Base-by-base conservation (phyloP, 1,284 basidiomycete species). In the Tausonia pullulans region DNA sequence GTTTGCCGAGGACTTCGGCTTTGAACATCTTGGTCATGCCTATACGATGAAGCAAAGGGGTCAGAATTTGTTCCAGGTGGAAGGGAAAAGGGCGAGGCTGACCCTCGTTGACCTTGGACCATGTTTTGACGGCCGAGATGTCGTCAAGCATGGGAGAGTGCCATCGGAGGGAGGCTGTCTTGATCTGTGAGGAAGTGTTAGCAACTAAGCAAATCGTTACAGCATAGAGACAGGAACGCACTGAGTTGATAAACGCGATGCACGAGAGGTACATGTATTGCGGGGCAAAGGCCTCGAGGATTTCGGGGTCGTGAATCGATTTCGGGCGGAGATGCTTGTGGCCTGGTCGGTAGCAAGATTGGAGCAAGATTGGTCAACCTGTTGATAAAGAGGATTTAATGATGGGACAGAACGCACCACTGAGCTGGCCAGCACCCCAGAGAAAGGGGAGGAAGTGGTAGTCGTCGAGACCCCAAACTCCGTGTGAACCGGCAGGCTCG, bases 141-240 rank as follows among this genome's bases (percentile, higher is more conserved):
- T 98, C 95, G 73, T 98, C 92, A 10, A 98, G 82, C 95, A 98
- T 98, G 0, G 95, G 96, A 0, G 92, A 97, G 77, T 98, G 96
- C 96, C 95, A 98, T 60, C 94, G 82, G 3, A 98, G 80, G 0
- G 91, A 93, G 0, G 93, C 93, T 0, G 93, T 94, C 76, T 98
- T 98, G 72, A 96, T 90, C 89, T 92, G 69, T 2, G 61, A 65
- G 14, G 40, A 39, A 55, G 51, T 14, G 51, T 39, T 5, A 51
- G 39, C 2, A 40, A 50, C 14, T 51, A 16, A 27, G 41, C 10
- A 54, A 52, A 16, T 41, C 1, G 54, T 10, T 7, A 44, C 14
- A 10, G 54, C 40, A 4, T 39, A 11, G 10, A 55, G 16, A 49
- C 8, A 1, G 3, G 39, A 16, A 77, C 85, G 56, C 68, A 90